Evolutionary conservation across 2,329 filamentous ascomycete species (phyloP).

Genomic region (Pseudocercospora ulei): DNA sequence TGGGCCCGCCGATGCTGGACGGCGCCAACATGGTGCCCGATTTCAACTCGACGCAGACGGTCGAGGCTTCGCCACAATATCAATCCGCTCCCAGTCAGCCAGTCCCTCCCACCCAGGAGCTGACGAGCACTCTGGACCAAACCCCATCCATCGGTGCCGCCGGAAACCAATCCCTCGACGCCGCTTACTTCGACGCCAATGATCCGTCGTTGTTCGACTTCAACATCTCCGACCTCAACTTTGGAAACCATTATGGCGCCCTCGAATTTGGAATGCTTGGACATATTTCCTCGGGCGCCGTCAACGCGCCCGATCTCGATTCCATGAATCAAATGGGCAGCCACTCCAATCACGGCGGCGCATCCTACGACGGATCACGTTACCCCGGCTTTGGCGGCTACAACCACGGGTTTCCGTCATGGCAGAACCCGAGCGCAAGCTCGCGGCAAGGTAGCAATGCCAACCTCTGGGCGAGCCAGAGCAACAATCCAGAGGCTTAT

Average conservation of each 20-base stretch:
- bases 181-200: slow-evolving; percentile 71
- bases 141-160: slow-evolving; percentile 35
- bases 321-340: slow-evolving; percentile 29
- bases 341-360: slow-evolving; percentile 25
- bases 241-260: slow-evolving; percentile 91
- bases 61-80: slow-evolving; percentile 59
- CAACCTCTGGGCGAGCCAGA: slow-evolving; percentile 39
- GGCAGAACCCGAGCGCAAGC: slow-evolving; percentile 34
- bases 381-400: slow-evolving; percentile 17
- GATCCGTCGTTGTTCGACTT: slow-evolving; percentile 93
- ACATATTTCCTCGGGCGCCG: slow-evolving; percentile 86
- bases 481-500: slow-evolving; percentile 45
- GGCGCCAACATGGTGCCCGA: slow-evolving; percentile 35
- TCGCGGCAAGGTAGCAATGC: slow-evolving; percentile 39
- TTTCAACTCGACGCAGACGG: slow-evolving; percentile 53
- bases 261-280: slow-evolving; percentile 93
- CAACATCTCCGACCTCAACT: slow-evolving; percentile 85
- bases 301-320: slow-evolving; percentile 32
- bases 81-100: slow-evolving; percentile 49
- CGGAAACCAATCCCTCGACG: slow-evolving; percentile 42
- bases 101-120: slow-evolving; percentile 38
- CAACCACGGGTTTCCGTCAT: slow-evolving; percentile 24
- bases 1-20: slow-evolving; percentile 40
- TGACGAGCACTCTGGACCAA: slow-evolving; percentile 43
- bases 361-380: slow-evolving; percentile 27